These are phyloP conservation scores for Sordariomycetes sp. DNA, from an alignment of 2,329 filamentous ascomycete species.

Conservation along the genomic window DNA sequence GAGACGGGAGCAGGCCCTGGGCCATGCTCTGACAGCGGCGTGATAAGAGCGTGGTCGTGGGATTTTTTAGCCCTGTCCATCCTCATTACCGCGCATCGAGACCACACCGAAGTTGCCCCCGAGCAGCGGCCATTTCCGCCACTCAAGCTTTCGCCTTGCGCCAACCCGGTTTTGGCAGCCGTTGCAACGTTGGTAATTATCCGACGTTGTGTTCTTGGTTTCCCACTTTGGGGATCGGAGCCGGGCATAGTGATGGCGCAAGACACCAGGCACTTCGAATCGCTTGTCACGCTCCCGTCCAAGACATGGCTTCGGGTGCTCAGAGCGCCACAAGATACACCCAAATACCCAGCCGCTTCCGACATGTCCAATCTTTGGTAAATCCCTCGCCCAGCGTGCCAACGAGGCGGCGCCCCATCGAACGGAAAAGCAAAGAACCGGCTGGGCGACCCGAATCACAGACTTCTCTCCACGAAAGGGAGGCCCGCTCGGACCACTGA, in stretches of 20 bases:
- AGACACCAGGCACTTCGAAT: too few species aligned
- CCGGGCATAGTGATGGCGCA: too few species aligned
- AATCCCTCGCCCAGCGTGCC: too few species aligned
- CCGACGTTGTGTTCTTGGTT: neutral
- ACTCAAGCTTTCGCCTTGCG: neutral
- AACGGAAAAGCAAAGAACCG: neutral
- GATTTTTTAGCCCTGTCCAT: neutral
- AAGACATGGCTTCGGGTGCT: too few species aligned
- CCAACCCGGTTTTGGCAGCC: too few species aligned
- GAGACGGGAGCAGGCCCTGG: neutral
- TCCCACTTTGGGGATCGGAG: too few species aligned
- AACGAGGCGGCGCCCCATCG: too few species aligned
- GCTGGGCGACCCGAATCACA: neutral
- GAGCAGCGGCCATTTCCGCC: neutral
- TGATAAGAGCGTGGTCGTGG: neutral
- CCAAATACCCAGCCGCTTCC: too few species aligned
- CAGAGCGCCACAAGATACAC: too few species aligned
- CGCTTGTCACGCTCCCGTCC: too few species aligned
- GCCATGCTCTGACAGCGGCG: neutral
- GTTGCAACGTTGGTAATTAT: neutral
- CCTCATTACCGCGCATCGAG: neutral
- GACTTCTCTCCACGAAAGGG: neutral
- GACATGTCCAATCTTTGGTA: too few species aligned
- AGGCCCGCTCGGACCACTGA: neutral
- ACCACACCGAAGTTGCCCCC: neutral